Conservation (phyloP, 176 grass and related monocot genomes). For the Musa itinerans region DNA sequence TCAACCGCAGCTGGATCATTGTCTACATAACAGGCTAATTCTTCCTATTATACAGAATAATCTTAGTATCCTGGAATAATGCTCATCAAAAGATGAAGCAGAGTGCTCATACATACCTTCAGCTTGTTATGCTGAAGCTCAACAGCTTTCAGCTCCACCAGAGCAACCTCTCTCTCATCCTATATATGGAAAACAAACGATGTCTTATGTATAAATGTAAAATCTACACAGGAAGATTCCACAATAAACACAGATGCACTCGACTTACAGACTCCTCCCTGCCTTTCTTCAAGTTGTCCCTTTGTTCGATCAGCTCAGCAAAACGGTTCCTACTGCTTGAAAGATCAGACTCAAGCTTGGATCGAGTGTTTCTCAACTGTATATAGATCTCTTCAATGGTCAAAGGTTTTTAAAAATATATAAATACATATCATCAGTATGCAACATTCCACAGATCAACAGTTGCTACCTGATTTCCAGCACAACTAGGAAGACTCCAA, state of each 20-base stretch:
- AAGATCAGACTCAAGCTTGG: slow-evolving; percentile 73
- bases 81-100: background rate
- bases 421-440: background rate
- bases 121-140: slow-evolving; percentile 66
- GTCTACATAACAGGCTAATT: slow-evolving; percentile 70
- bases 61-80: slow-evolving; percentile 16
- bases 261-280: slow-evolving; percentile 81
- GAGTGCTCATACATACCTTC: slow-evolving; percentile 36
- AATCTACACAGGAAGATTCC: slow-evolving; percentile 8
- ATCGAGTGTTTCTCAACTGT: slow-evolving; percentile 59
- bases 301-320: slow-evolving; percentile 73
- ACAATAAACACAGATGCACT: background rate
- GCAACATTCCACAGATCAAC: background rate
- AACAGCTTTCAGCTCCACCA: slow-evolving; percentile 58
- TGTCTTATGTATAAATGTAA: slow-evolving; percentile 11
- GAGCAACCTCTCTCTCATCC: slow-evolving; percentile 77
- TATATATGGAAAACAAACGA: slow-evolving; percentile 25
- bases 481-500: slow-evolving; percentile 98
- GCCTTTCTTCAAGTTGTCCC: slow-evolving; percentile 84
- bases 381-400: slow-evolving; percentile 7
- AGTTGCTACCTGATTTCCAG: slow-evolving; percentile 78
- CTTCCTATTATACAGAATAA: slow-evolving; percentile 45
- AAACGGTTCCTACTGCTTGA: slow-evolving; percentile 53
- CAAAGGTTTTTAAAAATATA: background rate
- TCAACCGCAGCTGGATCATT: slow-evolving; percentile 84